These are phyloP conservation scores for Termitomyces sp. DNA, from an alignment of 768 basidiomycete species.

Conservation along the genomic window DNA sequence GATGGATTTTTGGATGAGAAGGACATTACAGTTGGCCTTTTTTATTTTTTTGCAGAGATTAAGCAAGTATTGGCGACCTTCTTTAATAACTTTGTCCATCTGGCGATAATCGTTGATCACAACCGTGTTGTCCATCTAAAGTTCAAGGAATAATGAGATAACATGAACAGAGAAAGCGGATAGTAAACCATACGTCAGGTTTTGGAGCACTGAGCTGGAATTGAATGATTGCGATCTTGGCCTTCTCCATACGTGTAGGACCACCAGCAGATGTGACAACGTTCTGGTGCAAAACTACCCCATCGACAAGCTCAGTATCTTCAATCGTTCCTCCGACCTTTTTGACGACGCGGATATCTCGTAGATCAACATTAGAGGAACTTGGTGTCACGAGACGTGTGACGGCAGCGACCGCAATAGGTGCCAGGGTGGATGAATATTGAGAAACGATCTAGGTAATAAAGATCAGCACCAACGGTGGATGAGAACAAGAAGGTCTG, in stretches of 20 bases:
- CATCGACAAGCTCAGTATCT: constrained; percentile 95
- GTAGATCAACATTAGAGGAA: constrained; percentile 92
- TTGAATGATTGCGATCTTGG: constrained; percentile 96
- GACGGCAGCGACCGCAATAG: constrained; percentile 96
- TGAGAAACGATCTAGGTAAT: constrained; percentile 87
- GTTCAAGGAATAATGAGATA: constrained; percentile 8
- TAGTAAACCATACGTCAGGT: constrained; percentile 69
- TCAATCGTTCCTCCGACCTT: constrained; percentile 99
- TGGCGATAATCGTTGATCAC: constrained; percentile 99
- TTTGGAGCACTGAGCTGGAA: constrained; percentile 98
- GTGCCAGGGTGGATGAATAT: constrained; percentile 97
- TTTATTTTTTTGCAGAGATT: constrained; percentile 99
- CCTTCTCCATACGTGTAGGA: constrained; percentile 93
- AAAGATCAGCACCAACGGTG: neutral
- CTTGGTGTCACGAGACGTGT: constrained; percentile 83
- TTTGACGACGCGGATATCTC: constrained; percentile 94
- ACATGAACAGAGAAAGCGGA: neutral
- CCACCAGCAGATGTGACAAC: constrained; percentile 88
- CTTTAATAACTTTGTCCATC: constrained; percentile 99
- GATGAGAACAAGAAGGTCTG: neutral
- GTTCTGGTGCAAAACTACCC: constrained; percentile 96
- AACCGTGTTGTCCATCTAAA: constrained; percentile 98
- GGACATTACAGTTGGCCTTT: constrained; percentile 98
- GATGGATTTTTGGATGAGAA: constrained; percentile 99
- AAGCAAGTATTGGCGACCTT: constrained; percentile 95